phyloP scores from a whole-genome alignment of 257 asterid genomes.

The Henckelia pumila region DNA sequence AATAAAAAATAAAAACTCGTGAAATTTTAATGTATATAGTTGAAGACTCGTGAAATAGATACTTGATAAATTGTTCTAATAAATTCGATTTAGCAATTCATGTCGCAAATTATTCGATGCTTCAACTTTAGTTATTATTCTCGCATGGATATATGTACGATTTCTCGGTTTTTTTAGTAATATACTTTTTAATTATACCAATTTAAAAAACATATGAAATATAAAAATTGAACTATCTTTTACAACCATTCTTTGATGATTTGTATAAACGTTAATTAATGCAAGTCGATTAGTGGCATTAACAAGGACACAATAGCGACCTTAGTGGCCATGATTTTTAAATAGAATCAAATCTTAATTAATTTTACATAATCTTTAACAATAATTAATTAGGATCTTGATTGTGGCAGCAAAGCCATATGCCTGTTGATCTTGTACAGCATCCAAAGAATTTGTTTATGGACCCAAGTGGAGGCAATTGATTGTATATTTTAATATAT shows the following conservation, averaged over 20 bases:
- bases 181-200: too few species aligned
- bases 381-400: background rate
- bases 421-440: background rate
- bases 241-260: background rate
- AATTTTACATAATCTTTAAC: background rate
- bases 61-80: too few species aligned
- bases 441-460: background rate
- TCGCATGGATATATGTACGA: too few species aligned
- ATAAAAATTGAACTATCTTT: background rate
- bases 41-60: too few species aligned
- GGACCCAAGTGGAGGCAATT: background rate
- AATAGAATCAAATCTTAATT: background rate
- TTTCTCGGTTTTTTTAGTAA: too few species aligned
- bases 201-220: background rate
- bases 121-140: too few species aligned
- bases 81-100: too few species aligned
- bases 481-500: background rate
- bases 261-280: background rate
- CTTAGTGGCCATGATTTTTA: constrained; percentile 11
- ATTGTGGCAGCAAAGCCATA: background rate
- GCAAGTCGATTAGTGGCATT: background rate
- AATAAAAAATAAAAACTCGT: too few species aligned
- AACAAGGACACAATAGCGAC: constrained; percentile 14
- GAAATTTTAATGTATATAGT: too few species aligned
- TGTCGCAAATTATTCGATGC: too few species aligned